These are phyloP conservation scores for Ophiostoma triangulosporum DNA, from an alignment of 2,329 filamentous ascomycete genomes.

Conservation along the genomic window DNA sequence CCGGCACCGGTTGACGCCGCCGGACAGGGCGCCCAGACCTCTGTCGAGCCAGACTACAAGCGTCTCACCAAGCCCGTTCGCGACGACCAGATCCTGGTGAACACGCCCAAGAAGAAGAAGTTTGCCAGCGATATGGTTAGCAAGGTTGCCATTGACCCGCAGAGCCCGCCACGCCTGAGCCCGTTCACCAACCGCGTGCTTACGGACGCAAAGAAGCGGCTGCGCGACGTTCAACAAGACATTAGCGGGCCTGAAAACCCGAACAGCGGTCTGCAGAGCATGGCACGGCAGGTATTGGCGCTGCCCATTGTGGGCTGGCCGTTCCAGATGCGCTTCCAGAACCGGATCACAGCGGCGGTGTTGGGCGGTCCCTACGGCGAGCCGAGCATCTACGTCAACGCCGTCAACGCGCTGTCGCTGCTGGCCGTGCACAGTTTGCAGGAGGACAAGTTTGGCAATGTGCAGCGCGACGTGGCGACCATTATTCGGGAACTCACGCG, in stretches of 20 bases:
- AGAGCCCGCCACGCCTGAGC: conserved; percentile 34
- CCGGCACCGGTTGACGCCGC: conserved; percentile 16
- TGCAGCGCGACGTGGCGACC: conserved; percentile 64
- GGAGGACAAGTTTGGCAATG: conserved; percentile 76
- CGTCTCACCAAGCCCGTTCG: conserved; percentile 28
- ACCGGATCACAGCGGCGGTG: conserved; percentile 51
- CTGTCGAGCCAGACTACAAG: conserved; percentile 17
- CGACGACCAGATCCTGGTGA: conserved; percentile 33
- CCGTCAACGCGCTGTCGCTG: conserved; percentile 53
- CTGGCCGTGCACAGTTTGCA: conserved; percentile 59
- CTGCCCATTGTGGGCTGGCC: conserved; percentile 44
- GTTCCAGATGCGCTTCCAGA: conserved; percentile 57
- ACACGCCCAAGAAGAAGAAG: conserved; percentile 20
- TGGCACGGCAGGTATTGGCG: conserved; percentile 33
- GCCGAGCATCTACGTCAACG: conserved; percentile 54
- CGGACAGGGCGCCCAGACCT: conserved; percentile 9
- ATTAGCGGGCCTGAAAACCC: conserved; percentile 36
- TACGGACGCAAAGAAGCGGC: conserved; percentile 31
- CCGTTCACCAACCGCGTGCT: conserved; percentile 38
- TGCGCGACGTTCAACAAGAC: conserved; percentile 42
- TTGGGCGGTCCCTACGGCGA: conserved; percentile 63
- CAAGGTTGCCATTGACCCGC: conserved; percentile 32
- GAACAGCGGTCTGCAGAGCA: conserved; percentile 32
- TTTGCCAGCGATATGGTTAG: conserved; percentile 29
- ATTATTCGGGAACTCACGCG: conserved; percentile 61